These are phyloP conservation scores for Nakazawaea anatomiae DNA, from an alignment of 805 yeast genomes.

Conservation along the genomic window DNA sequence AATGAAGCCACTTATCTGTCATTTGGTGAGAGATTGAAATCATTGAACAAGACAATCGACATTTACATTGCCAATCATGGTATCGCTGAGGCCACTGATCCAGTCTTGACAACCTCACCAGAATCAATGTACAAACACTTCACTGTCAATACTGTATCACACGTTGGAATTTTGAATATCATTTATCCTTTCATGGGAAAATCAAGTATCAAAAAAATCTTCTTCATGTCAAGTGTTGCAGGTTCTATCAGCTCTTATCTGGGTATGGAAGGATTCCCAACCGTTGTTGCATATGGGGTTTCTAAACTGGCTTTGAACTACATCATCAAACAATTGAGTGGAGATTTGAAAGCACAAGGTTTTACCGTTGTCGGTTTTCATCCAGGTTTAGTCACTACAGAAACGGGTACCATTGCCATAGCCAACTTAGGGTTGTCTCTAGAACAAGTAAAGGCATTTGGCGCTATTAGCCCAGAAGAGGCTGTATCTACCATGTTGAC, in stretches of 20 bases:
- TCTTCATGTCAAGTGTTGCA: conserved; percentile 14
- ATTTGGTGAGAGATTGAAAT: conserved; percentile 11
- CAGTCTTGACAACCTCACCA: background rate
- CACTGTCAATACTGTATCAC: background rate
- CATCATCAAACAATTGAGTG: conserved; percentile 18
- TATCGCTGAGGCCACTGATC: background rate
- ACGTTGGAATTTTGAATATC: background rate
- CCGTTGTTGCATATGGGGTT: conserved; percentile 25
- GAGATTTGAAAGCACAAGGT: conserved; percentile 17
- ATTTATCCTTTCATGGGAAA: background rate
- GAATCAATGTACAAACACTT: background rate
- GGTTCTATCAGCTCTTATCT: background rate
- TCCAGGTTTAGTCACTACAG: conserved; percentile 35
- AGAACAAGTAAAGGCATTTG: background rate
- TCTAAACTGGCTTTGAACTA: conserved; percentile 32
- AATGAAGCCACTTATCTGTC: conserved; percentile 16
- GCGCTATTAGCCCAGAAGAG: background rate
- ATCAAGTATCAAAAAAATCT: background rate
- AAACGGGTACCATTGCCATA: conserved; percentile 17
- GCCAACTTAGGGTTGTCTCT: background rate
- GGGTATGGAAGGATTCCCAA: conserved; percentile 6
- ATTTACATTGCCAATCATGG: conserved; percentile 22
- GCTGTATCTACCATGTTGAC: background rate
- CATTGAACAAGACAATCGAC: conserved; percentile 17
- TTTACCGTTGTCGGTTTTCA: conserved; percentile 22